Conservation (phyloP, 441 rosid genomes). For the Kokia cookei region DNA sequence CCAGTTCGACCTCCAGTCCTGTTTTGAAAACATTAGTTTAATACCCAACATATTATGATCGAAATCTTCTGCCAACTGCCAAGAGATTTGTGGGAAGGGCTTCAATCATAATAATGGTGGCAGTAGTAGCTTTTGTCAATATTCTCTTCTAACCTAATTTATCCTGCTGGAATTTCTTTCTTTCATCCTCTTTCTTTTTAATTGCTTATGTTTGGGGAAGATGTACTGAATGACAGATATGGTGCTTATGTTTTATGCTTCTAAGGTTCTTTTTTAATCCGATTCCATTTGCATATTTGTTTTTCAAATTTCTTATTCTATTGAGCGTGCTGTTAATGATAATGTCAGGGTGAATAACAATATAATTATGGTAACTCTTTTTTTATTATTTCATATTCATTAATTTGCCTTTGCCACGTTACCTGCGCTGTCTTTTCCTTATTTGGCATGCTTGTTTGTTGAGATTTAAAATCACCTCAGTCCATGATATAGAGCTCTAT, state of each 20-base stretch:
- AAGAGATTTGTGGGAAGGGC: neutral
- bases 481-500: neutral
- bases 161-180: neutral
- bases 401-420: neutral
- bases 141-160: neutral
- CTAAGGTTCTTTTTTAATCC: slow-evolving; percentile 1
- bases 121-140: neutral
- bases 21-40: neutral
- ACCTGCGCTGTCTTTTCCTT: slow-evolving; percentile 11
- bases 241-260: neutral
- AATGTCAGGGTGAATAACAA: slow-evolving; percentile 5
- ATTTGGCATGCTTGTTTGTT: neutral
- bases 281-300: neutral
- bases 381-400: neutral
- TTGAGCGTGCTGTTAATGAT: neutral
- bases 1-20: neutral
- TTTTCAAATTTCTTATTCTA: neutral
- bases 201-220: neutral
- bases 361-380: neutral
- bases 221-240: neutral
- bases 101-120: neutral
- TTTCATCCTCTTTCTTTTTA: neutral
- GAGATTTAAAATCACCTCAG: slow-evolving; percentile 1
- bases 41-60: neutral
- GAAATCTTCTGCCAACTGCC: neutral